Percentiles rank a stretch among this genome's conserved stretches.
These are phyloP conservation scores for Dovyalis caffra DNA, from an alignment of 345 rosid species.

Conservation along the genomic window DNA sequence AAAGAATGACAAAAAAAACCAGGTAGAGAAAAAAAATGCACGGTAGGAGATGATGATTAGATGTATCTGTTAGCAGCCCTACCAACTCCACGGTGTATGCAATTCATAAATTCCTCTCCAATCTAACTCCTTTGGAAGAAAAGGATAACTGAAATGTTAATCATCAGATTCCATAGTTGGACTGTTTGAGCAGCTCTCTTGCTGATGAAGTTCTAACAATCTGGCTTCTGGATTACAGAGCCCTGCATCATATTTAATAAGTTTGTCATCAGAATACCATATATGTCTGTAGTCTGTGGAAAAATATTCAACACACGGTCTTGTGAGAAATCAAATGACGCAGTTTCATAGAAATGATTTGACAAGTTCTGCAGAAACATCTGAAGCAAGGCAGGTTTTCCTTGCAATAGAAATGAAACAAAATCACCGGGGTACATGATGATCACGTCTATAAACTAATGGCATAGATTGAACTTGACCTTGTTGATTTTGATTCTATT, in stretches of 20 bases:
- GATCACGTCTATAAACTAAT: not conserved
- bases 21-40: not conserved
- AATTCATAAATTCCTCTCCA: not conserved
- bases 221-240: constrained; percentile 72
- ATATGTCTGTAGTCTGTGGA: too few species aligned
- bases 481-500: not conserved
- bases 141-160: constrained; percentile 15
- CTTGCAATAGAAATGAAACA: not conserved
- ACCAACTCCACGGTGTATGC: not conserved
- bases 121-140: not conserved
- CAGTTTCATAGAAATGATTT: not conserved
- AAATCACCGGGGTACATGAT: not conserved
- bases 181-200: constrained; percentile 70
- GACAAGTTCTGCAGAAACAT: not conserved
- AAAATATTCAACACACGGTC: not conserved
- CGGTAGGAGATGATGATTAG: not conserved
- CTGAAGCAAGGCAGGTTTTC: not conserved
- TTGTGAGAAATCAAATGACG: not conserved
- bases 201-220: constrained; percentile 74
- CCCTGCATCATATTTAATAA: constrained; percentile 42
- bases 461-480: not conserved
- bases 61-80: constrained; percentile 9
- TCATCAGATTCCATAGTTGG: constrained; percentile 75
- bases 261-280: not conserved
- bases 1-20: not conserved